Conservation (phyloP, 495 filamentous ascomycete genomes). For the Halenospora varia region DNA sequence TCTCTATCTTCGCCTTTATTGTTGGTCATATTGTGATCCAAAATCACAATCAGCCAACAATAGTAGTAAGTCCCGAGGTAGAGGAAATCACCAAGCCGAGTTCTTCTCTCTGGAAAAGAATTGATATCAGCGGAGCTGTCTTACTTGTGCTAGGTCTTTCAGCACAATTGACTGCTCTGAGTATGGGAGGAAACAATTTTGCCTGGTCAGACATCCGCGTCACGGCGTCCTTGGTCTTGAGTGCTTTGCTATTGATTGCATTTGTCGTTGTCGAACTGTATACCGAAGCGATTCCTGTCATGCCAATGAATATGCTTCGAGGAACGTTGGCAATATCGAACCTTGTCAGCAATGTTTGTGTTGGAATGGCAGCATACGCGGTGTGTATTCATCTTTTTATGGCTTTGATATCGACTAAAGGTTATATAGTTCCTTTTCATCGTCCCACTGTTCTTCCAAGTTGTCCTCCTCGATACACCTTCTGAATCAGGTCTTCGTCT, state of each 20-base stretch:
- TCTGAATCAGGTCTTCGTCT: conserved; percentile 56
- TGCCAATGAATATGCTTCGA: conserved; percentile 52
- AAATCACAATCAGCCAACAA: conserved; percentile 17
- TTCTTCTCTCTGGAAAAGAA: conserved; percentile 45
- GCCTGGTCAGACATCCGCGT: conserved; percentile 56
- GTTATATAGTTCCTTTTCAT: conserved; percentile 58
- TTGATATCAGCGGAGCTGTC: conserved; percentile 52
- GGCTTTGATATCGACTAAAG: not conserved
- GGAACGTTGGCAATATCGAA: conserved; percentile 48
- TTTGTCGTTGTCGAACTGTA: conserved; percentile 53
- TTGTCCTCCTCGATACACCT: conserved; percentile 57
- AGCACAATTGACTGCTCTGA: conserved; percentile 53
- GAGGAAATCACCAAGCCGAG: conserved; percentile 22
- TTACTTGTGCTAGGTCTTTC: conserved; percentile 56
- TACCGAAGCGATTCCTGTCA: conserved; percentile 56
- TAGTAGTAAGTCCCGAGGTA: conserved; percentile 20
- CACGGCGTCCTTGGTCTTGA: conserved; percentile 45
- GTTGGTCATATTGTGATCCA: conserved; percentile 51
- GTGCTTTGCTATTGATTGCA: conserved; percentile 40
- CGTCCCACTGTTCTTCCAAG: conserved; percentile 61
- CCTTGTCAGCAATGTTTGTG: conserved; percentile 57
- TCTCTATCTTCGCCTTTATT: conserved; percentile 49
- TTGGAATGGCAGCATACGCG: conserved; percentile 60
- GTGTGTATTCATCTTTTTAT: conserved; percentile 32
- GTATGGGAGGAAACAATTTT: conserved; percentile 58